phyloP scores from a whole-genome alignment of 2,329 filamentous ascomycete species.

The Thermothelomyces thermophilus region DNA sequence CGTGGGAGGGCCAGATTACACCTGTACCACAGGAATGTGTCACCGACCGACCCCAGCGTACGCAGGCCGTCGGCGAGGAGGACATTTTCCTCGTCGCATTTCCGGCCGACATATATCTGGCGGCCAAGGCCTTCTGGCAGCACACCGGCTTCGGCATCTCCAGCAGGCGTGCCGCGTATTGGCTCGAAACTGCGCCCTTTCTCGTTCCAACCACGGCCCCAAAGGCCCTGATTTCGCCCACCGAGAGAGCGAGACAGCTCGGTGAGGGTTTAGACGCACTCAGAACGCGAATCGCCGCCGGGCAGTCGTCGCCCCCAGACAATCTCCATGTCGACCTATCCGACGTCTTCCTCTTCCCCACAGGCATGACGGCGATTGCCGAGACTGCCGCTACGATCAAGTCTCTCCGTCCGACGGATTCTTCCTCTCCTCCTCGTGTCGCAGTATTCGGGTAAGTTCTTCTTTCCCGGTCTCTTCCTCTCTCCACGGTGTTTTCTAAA shows the following conservation, averaged over 20 bases:
- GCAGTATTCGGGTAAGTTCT: slow-evolving; percentile 18
- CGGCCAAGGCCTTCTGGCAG: slow-evolving; percentile 22
- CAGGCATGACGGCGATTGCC: slow-evolving; percentile 22
- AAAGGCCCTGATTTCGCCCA: not conserved
- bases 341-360: slow-evolving; percentile 20
- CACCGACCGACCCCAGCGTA: not conserved
- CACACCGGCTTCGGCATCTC: slow-evolving; percentile 25
- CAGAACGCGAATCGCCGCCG: slow-evolving; percentile 3
- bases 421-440: not conserved
- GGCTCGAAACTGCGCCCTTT: slow-evolving; percentile 14
- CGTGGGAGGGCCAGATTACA: slow-evolving; percentile 8
- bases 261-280: not conserved
- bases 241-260: not conserved
- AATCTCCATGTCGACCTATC: not conserved
- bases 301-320: not conserved
- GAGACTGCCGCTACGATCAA: slow-evolving; percentile 9
- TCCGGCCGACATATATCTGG: slow-evolving; percentile 6
- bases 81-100: slow-evolving; percentile 15
- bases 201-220: not conserved
- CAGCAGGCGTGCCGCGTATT: slow-evolving; percentile 17
- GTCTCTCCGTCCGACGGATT: not conserved
- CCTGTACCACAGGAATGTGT: not conserved
- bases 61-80: slow-evolving; percentile 4
- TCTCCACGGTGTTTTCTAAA: not conserved
- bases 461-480: too few relatives aligned